phyloP scores from a whole-genome alignment of 2,329 filamentous ascomycete genomes.

The Spiromastix sp. region DNA sequence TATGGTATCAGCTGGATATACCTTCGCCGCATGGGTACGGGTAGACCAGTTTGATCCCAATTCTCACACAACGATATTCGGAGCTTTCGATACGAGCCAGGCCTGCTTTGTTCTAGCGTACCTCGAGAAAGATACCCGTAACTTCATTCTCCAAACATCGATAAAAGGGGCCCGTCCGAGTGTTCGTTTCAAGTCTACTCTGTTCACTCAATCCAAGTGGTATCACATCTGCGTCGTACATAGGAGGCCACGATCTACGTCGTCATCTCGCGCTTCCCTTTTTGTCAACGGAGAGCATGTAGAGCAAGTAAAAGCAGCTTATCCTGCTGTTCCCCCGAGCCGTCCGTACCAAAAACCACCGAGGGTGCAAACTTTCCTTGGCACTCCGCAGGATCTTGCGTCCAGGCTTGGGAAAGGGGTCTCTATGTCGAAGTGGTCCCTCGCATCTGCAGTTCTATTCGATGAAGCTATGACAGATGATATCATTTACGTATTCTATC shows the following conservation, averaged over 20 bases:
- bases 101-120: slow-evolving; percentile 92
- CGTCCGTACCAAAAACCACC: slow-evolving; percentile 39
- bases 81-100: slow-evolving; percentile 83
- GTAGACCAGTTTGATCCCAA: slow-evolving; percentile 77
- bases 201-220: slow-evolving; percentile 69
- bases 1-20: slow-evolving; percentile 68
- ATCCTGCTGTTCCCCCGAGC: slow-evolving; percentile 64
- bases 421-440: slow-evolving; percentile 71
- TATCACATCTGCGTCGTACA: slow-evolving; percentile 91
- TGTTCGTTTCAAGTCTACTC: slow-evolving; percentile 78
- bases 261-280: slow-evolving; percentile 69
- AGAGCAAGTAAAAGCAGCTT: slow-evolving; percentile 82
- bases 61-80: slow-evolving; percentile 90
- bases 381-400: slow-evolving; percentile 82
- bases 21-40: slow-evolving; percentile 78
- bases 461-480: slow-evolving; percentile 85
- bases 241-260: slow-evolving; percentile 62
- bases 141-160: slow-evolving; percentile 93
- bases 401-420: slow-evolving; percentile 61
- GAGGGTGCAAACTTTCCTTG: slow-evolving; percentile 82
- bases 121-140: slow-evolving; percentile 82
- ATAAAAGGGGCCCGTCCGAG: slow-evolving; percentile 77
- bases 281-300: slow-evolving; percentile 91
- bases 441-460: slow-evolving; percentile 82
- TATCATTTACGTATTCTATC: slow-evolving; percentile 78